Conservation (phyloP, 805 yeast genomes). For the Suhomyces canberraensis region DNA sequence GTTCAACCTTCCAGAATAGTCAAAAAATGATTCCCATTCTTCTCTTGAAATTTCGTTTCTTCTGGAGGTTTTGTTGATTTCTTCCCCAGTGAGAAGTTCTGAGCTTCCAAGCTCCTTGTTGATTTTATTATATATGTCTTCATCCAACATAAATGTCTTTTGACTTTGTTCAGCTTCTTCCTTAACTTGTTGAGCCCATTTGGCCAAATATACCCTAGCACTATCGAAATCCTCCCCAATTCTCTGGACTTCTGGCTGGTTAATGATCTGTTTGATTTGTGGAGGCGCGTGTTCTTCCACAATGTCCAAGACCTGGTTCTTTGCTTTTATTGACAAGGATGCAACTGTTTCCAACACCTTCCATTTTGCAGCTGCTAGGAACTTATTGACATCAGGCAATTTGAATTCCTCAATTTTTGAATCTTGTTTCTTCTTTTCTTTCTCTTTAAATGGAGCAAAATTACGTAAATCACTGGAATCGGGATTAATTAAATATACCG, state of each 20-base stretch:
- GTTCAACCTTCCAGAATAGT: slow-evolving; percentile 66
- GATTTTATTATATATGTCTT: slow-evolving; percentile 56
- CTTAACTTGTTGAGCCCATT: slow-evolving; percentile 94
- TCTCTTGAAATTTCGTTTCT: slow-evolving; percentile 59
- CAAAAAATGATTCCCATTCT: slow-evolving; percentile 88
- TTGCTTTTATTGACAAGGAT: slow-evolving; percentile 53
- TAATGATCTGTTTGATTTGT: slow-evolving; percentile 55
- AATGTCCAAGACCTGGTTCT: slow-evolving; percentile 56
- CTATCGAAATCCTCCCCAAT: slow-evolving; percentile 90
- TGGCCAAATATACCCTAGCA: slow-evolving; percentile 87
- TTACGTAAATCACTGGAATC: slow-evolving; percentile 59
- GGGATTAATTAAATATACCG: slow-evolving; percentile 77
- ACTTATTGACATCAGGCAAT: slow-evolving; percentile 41
- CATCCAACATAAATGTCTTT: slow-evolving; percentile 50
- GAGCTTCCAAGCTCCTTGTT: slow-evolving; percentile 61
- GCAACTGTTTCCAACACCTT: slow-evolving; percentile 81
- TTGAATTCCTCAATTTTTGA: slow-evolving; percentile 18
- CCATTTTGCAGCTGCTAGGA: slow-evolving; percentile 78
- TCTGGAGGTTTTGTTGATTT: slow-evolving; percentile 60
- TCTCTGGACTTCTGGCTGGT: slow-evolving; percentile 74
- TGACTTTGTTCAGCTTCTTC: slow-evolving; percentile 75
- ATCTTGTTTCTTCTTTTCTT: slow-evolving; percentile 5
- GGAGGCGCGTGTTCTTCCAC: slow-evolving; percentile 64
- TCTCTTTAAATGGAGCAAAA: slow-evolving; percentile 41
- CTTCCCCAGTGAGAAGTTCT: slow-evolving; percentile 54